Evolutionary conservation across 208 protist genomes (phyloP), one percentile per base, ranked within the genome.

Genomic region (Trypanosoma caninum): DNA sequence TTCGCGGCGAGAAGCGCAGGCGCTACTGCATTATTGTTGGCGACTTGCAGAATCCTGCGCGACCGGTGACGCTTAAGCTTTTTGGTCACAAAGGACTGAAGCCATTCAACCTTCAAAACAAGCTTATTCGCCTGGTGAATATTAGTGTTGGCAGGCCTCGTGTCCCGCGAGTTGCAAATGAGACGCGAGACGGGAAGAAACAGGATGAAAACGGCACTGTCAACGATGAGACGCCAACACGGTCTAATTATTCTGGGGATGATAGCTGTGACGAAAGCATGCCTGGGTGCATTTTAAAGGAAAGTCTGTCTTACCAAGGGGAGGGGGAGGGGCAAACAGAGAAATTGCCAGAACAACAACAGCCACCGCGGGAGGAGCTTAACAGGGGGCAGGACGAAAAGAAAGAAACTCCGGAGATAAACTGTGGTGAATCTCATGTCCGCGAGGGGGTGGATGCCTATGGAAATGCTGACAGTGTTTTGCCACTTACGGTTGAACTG

Each of bases 21-120:
- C 87, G 87, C 20, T 91, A 91, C 65, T 94, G 83, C 56, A 62
- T 94, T 18, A 83, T 94, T 55, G 75, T 91, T 34, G 87, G 87
- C 2, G 71, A 94, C 38, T 62, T 94, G 52, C 78, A 87, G 51
- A 83, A 73, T 51, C 65, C 63, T 23, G 55, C 75, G 3, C 69
- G 80, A 0, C 61, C 74, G 40, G 80, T 91, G 4, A 86, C 75
- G 35, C 70, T 91, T 23, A 94, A 89, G 59, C 72, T 94, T 0
- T 90, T 91, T 56, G 87, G 84, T 11, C 83, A 91, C 65, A 75
- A 78, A 18, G 87, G 87, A 35, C 65, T 75, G 33, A 94, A 94
- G 48, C 87, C 87, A 38, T 89, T 91, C 59, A 80, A 89, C 54
- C 60, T 94, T 37, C 87, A 91, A 69, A 83, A 89, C 54, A 91